Evolutionary conservation across 1,139 yeast genomes (phyloP).

Genomic region (Chernovozyma aurita): DNA sequence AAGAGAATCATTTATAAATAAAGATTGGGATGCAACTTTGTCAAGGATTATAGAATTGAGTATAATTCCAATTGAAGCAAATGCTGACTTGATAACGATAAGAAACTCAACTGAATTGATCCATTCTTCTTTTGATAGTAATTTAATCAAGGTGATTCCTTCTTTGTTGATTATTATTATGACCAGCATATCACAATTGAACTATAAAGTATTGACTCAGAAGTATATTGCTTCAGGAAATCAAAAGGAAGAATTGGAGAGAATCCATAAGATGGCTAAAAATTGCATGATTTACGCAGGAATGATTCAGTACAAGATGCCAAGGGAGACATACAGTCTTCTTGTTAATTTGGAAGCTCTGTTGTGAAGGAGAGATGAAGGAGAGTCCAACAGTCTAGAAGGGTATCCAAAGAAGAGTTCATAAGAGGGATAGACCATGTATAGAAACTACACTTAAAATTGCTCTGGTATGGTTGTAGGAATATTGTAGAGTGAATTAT

Average conservation of each 20-base stretch:
- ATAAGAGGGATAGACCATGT: too few species aligned
- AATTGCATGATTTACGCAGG: constrained; percentile 95
- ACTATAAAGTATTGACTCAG: constrained; percentile 43
- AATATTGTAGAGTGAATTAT: too few species aligned
- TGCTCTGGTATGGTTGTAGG: too few species aligned
- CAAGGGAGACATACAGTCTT: constrained; percentile 79
- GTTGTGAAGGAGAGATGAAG: constrained; percentile 13
- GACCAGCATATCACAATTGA: constrained; percentile 68
- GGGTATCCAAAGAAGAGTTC: too few species aligned
- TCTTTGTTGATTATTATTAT: constrained; percentile 73
- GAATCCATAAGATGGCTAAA: constrained; percentile 63
- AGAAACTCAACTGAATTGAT: constrained; percentile 41
- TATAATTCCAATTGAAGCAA: constrained; percentile 56
- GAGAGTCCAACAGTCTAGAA: too few species aligned
- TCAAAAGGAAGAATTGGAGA: constrained; percentile 49
- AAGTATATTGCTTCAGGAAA: constrained; percentile 48
- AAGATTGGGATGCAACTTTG: constrained; percentile 62
- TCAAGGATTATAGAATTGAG: constrained; percentile 54
- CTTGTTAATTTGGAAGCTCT: constrained; percentile 68
- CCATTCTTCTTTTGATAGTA: constrained; percentile 55
- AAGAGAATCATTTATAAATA: constrained; percentile 53
- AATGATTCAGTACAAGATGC: constrained; percentile 92
- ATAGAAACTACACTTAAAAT: too few species aligned
- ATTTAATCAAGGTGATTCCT: constrained; percentile 77
- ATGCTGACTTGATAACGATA: constrained; percentile 32